These are phyloP conservation scores for Gloeophyllum trabeum DNA, from an alignment of 768 basidiomycete genomes.

Conservation along the genomic window DNA sequence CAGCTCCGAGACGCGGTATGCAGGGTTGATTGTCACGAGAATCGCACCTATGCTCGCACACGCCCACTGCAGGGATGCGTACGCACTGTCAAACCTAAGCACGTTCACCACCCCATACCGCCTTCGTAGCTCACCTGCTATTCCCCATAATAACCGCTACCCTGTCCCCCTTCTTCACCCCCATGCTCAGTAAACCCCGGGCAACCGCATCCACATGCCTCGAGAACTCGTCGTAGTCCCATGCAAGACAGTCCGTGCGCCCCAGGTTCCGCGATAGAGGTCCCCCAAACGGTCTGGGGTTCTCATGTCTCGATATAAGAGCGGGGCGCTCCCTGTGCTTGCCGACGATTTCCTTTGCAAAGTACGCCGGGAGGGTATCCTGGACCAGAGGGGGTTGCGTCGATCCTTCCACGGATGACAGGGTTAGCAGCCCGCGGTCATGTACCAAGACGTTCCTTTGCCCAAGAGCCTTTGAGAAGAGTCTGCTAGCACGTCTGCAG, in stretches of 20 bases:
- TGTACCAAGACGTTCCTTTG: no score
- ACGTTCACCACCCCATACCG: background rate
- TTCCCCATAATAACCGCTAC: constrained; percentile 82
- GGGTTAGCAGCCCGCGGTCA: no score
- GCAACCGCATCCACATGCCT: constrained; percentile 55
- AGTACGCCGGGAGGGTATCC: constrained; percentile 53
- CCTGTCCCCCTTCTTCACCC: constrained; percentile 65
- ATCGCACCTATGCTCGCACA: constrained; percentile 80
- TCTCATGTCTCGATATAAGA: constrained; percentile 53
- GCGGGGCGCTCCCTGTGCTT: constrained; percentile 42
- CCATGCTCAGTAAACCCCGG: constrained; percentile 55
- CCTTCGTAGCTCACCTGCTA: constrained; percentile 42
- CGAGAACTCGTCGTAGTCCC: constrained; percentile 68
- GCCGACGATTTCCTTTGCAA: constrained; percentile 40
- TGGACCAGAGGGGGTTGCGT: constrained; percentile 40
- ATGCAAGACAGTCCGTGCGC: constrained; percentile 42
- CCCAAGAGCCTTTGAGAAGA: no score
- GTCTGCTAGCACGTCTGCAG: no score
- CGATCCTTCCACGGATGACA: constrained; percentile 48
- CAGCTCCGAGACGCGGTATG: constrained; percentile 62
- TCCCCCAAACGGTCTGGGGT: constrained; percentile 46
- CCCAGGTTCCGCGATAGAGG: constrained; percentile 41
- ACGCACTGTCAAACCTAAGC: constrained; percentile 36
- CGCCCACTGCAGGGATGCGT: constrained; percentile 79
- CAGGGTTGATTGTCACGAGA: constrained; percentile 75